Evolutionary conservation across 2,329 filamentous ascomycete species (phyloP).

Genomic region (Lachnellula occidentalis): DNA sequence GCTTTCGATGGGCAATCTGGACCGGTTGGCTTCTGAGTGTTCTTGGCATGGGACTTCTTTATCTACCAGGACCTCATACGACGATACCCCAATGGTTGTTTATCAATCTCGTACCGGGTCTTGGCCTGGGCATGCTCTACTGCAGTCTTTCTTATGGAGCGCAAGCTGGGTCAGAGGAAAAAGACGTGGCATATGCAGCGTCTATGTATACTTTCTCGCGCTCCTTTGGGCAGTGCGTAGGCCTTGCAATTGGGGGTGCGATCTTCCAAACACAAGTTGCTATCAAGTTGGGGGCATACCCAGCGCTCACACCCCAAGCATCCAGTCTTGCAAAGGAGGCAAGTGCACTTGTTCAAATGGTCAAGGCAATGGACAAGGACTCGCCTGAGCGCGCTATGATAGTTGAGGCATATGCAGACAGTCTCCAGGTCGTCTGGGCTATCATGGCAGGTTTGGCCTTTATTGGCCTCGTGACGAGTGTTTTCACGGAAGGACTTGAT

Average conservation of each 20-base stretch:
- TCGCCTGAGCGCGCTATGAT: conserved; percentile 34
- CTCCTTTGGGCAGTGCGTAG: conserved; percentile 55
- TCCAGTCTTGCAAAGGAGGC: background rate
- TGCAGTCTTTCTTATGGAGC: conserved; percentile 42
- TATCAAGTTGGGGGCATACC: background rate
- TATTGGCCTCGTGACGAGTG: conserved; percentile 39
- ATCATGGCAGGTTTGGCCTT: conserved; percentile 45
- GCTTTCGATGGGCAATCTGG: conserved; percentile 49
- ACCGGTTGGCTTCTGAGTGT: conserved; percentile 53
- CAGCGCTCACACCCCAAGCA: background rate
- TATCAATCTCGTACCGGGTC: conserved; percentile 10
- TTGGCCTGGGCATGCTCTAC: conserved; percentile 37
- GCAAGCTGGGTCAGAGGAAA: conserved; percentile 28
- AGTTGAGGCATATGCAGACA: conserved; percentile 46
- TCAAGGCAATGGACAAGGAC: background rate
- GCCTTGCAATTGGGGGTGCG: conserved; percentile 58
- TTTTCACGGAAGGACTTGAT: conserved; percentile 26
- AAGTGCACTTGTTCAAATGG: background rate
- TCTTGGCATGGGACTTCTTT: conserved; percentile 46
- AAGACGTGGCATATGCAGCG: conserved; percentile 33
- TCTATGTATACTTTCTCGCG: conserved; percentile 62
- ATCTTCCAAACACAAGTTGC: conserved; percentile 56
- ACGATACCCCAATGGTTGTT: conserved; percentile 7
- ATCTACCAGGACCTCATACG: conserved; percentile 7
- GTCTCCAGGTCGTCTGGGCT: conserved; percentile 48